Base-by-base conservation (phyloP, 2,329 filamentous ascomycete genomes). In the Aspergillus ibericus region DNA sequence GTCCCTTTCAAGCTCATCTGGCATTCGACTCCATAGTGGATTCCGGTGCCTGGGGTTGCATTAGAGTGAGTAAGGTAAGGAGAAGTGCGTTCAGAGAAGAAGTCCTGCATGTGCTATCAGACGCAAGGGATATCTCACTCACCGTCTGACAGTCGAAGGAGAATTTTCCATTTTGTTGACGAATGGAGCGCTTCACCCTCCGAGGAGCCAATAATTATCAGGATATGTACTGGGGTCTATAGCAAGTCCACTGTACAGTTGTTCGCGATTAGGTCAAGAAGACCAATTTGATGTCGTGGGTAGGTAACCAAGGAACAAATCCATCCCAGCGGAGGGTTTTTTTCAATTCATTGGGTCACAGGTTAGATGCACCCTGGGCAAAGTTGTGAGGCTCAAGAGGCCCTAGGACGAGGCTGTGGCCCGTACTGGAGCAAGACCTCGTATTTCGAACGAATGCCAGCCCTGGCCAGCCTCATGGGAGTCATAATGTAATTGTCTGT, bases 1-100 rank as follows among this genome's bases (percentile, higher is more conserved):
- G 6, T 60, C 58, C 4, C 34, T n/a, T 25, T 53, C 35, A 5
- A 60, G 35, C 15, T 64, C 60, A 6, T 57, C 50, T 15, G 52
- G 49, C 5, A 36, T 47, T 32, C 58, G 50, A 5, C 20, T 22
- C 12, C 22, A 36, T 12, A 60, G 53, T 4, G 53, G 57, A 42
- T 60, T 59, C 2, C 16, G 48, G 10, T 49, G 46, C 22, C 58
- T 59, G 25, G 5, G 15, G 15, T 18, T 42, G 13, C 6, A 36
- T 15, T 8, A 40, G 29, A 35, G 29, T 42, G 12, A 20, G 34
- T 10, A 35, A 22, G 25, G 4, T 15, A 35, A 25, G 22, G 40
- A 34, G 18, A 29, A 5, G n/a, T 5, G 9, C 29, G 35, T 16
- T 15, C 4, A 9, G n/a, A n/a, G n/a, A 25, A 25, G 22, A 49